Evolutionary conservation across 2,329 filamentous ascomycete species (phyloP), one percentile per base, ranked within the genome.

Genomic region (Phyllosticta citribraziliensis): DNA sequence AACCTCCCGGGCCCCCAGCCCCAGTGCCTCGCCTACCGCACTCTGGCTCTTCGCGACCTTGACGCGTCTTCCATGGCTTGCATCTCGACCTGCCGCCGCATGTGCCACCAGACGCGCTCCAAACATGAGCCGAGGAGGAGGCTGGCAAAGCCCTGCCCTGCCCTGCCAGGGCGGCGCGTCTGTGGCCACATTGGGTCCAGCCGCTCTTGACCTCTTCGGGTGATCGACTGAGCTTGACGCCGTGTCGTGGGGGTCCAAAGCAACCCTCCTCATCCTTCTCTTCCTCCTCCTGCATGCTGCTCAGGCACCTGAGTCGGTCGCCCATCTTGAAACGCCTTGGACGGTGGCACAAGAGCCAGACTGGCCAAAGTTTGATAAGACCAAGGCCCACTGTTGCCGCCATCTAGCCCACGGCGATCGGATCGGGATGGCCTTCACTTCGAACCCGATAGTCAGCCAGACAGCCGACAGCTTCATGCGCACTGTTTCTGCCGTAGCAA

Each of bases 181-280:
- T 55, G 58, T 51, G 35, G 58, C 52, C 52, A 35, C n/a, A 22
- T 14, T 47, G 52, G 57, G 55, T 30, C 22, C 51, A 51, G 22
- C 40, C 57, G 24, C 51, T 22, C 56, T 14, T 50, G 57, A 19
- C 17, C 56, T n/a, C 25, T 60, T 60, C 58, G 58, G 58, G 52
- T 60, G 58, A 60, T 60, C 58, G 58, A 52, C 58, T 54, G 58
- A 60, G 58, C 58, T 55, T 53, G 58, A 35, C 58, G 55, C 58
- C 27, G 58, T 47, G 57, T 55, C 58, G 55, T 60, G 58, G 40
- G 40, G 40, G 40, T 47, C 40, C 40, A 47, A 47, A 47, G 40
- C 40, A 47, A 47, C 40, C 14, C 40, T 47, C 27, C 27, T 30
- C 25, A 4, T 27, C 27, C 6, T 30, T 5, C 27, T 8, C 27